phyloP scores from a whole-genome alignment of 2,329 filamentous ascomycete genomes.

The Fusarium domesticum region DNA sequence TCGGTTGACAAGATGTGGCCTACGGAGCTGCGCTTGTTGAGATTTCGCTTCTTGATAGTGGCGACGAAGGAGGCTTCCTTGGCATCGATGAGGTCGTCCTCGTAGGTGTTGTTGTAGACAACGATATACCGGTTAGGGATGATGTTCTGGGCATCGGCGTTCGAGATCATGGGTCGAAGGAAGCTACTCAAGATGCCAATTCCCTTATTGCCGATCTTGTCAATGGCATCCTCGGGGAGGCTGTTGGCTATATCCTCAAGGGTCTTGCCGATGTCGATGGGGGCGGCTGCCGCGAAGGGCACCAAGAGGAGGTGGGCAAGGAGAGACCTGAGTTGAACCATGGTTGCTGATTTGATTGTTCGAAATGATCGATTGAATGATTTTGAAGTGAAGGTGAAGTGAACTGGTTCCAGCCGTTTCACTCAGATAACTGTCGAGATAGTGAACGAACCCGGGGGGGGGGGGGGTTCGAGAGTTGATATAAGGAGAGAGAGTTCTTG shows the following conservation, averaged over 20 bases:
- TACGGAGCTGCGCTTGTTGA: slow-evolving; percentile 48
- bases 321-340: slow-evolving; percentile 28
- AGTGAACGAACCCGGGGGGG: slow-evolving; percentile 19
- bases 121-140: slow-evolving; percentile 61
- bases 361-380: slow-evolving; percentile 7
- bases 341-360: slow-evolving; percentile 20
- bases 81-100: slow-evolving; percentile 45
- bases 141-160: slow-evolving; percentile 45
- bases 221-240: not conserved
- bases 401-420: slow-evolving; percentile 32
- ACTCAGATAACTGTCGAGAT: slow-evolving; percentile 19
- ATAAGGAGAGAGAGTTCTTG: slow-evolving; percentile 13
- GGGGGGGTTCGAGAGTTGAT: slow-evolving; percentile 4
- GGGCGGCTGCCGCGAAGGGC: slow-evolving; percentile 30
- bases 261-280: slow-evolving; percentile 18
- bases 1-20: slow-evolving; percentile 48
- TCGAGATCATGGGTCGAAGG: slow-evolving; percentile 44
- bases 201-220: slow-evolving; percentile 6
- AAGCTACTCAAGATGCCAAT: slow-evolving; percentile 27
- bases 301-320: slow-evolving; percentile 25
- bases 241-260: slow-evolving; percentile 12
- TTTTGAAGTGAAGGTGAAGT: slow-evolving; percentile 21
- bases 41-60: slow-evolving; percentile 55
- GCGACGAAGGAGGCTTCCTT: slow-evolving; percentile 49
- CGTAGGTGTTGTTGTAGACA: slow-evolving; percentile 57